Percentiles rank a stretch among this genome's conserved stretches.
Evolutionary conservation across 75 land plant genomes (phyloP).

Genomic region (Sequoia sempervirens): DNA sequence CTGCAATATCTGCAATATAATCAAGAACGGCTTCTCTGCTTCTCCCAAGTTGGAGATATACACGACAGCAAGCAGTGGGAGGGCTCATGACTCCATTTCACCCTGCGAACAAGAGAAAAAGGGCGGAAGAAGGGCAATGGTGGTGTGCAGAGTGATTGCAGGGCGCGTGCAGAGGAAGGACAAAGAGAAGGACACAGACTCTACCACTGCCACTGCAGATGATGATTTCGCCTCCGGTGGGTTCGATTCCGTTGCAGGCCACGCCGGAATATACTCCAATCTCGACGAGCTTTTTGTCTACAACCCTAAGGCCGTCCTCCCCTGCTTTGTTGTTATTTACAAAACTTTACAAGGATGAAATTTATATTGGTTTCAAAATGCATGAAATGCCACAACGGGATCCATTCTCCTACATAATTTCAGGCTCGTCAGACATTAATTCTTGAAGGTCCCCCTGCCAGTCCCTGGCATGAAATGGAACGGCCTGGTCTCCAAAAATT

Average conservation of each 20-base stretch:
- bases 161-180: constrained; percentile 49
- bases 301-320: constrained; percentile 77
- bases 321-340: constrained; percentile 92
- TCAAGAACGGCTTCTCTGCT: constrained; percentile 65
- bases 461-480: too few relatives aligned
- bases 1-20: constrained; percentile 68
- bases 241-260: constrained; percentile 23
- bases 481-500: too few relatives aligned
- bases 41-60: constrained; percentile 38
- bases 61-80: constrained; percentile 82
- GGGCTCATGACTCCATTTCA: constrained; percentile 59
- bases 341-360: constrained; percentile 2
- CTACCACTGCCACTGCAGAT: constrained; percentile 40
- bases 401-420: too few relatives aligned
- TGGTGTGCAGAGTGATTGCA: constrained; percentile 93
- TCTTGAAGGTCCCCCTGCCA: too few relatives aligned
- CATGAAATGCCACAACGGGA: too few relatives aligned
- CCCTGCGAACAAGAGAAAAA: constrained; percentile 23
- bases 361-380: too few relatives aligned
- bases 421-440: too few relatives aligned
- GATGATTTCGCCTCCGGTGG: not conserved
- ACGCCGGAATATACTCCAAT: constrained; percentile 40
- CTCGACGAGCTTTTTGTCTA: constrained; percentile 65
- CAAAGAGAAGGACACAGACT: constrained; percentile 50
- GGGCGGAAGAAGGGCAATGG: constrained; percentile 59